Conservation (phyloP, 1,284 basidiomycete species). For the Cryptococcus maquisensis region DNA sequence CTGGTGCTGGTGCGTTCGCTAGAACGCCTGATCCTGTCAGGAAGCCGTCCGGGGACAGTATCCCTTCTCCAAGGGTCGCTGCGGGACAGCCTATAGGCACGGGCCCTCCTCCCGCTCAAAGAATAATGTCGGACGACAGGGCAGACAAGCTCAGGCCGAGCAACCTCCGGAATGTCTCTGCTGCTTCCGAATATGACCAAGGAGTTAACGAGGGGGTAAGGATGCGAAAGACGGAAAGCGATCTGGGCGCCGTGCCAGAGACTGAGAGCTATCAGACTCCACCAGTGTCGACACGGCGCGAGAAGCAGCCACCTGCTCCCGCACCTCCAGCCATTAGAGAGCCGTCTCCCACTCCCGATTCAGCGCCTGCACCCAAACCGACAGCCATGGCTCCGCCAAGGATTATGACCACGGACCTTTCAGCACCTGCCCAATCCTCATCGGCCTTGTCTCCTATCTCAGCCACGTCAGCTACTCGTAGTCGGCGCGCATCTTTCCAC, state of each 20-base stretch:
- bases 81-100: conserved; percentile 3
- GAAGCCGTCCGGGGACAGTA: conserved; percentile 8
- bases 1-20: conserved; percentile 7
- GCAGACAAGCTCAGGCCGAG: conserved; percentile 14
- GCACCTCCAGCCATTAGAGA: neutral
- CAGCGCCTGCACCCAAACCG: neutral
- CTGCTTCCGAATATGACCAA: conserved; percentile 18
- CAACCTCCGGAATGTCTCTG: conserved; percentile 13
- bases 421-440: conserved; percentile 4
- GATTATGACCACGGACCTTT: conserved; percentile 35
- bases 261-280: neutral
- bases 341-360: neutral
- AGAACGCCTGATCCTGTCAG: conserved; percentile 18
- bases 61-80: conserved; percentile 9
- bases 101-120: conserved; percentile 8
- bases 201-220: neutral
- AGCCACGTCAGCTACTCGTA: neutral
- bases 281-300: neutral
- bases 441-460: neutral
- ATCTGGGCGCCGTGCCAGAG: conserved; percentile 14
- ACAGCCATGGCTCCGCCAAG: conserved; percentile 15
- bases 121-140: conserved; percentile 15
- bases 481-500: conserved; percentile 44
- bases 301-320: conserved; percentile 1
- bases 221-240: conserved; percentile 7